Evolutionary conservation across 345 rosid genomes (phyloP).

Genomic region (Lenwebbia sp.): DNA sequence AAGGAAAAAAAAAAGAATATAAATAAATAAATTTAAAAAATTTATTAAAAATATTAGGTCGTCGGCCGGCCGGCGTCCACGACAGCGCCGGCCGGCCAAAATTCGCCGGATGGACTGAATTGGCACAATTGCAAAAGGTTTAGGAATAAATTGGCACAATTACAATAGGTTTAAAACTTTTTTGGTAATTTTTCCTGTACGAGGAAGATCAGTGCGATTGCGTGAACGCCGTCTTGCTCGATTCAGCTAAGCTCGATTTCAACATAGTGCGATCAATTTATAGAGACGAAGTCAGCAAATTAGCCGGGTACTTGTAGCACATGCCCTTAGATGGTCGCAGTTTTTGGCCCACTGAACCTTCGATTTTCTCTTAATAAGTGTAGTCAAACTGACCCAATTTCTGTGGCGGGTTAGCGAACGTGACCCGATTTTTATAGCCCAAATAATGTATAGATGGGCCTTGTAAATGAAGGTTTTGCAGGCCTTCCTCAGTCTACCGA

Average conservation of each 20-base stretch:
- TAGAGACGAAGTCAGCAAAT: not conserved
- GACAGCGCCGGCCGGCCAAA: too few species aligned
- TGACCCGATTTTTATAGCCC: not conserved
- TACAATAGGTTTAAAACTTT: too few species aligned
- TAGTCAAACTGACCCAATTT: not conserved
- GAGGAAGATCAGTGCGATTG: not conserved
- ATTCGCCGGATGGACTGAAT: too few species aligned
- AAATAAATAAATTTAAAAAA: too few species aligned
- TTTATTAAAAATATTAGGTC: too few species aligned
- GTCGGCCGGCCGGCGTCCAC: too few species aligned
- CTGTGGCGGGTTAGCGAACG: not conserved
- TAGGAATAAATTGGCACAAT: too few species aligned
- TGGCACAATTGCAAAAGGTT: too few species aligned
- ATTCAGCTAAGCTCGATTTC: not conserved
- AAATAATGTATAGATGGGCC: not conserved
- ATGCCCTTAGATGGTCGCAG: not conserved
- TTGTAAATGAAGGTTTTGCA: not conserved
- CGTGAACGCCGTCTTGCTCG: not conserved
- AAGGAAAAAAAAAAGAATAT: too few species aligned
- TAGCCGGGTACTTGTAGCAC: not conserved
- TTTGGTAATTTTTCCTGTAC: too few species aligned
- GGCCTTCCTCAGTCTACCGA: not conserved
- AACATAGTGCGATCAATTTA: not conserved
- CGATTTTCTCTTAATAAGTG: not conserved
- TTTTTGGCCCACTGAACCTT: not conserved